A percentile compares a stretch with the other conserved stretches of the same genome.
phyloP scores from a whole-genome alignment of 1,284 basidiomycete species.

The Trichosporon sp. region DNA sequence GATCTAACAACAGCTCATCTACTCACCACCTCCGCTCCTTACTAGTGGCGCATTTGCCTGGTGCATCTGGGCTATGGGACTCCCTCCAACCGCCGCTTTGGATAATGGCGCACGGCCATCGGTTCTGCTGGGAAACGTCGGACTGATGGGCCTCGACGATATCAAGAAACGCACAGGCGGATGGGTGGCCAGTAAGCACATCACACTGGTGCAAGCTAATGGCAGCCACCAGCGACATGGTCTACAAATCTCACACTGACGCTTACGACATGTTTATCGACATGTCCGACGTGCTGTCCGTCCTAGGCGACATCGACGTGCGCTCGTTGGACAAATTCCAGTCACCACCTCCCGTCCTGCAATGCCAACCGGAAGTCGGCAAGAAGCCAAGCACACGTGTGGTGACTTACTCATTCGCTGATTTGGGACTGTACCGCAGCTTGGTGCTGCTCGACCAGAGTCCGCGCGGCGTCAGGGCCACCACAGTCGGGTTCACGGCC shows the following conservation, averaged over 20 bases:
- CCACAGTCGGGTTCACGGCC: slow-evolving; percentile 29
- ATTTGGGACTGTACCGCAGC: slow-evolving; percentile 49
- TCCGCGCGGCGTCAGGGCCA: slow-evolving; percentile 38
- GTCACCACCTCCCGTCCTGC: slow-evolving; percentile 21
- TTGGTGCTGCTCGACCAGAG: slow-evolving; percentile 43
- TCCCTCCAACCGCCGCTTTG: slow-evolving; percentile 37
- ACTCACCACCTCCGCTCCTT: slow-evolving; percentile 47
- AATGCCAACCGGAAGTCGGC: slow-evolving; percentile 11
- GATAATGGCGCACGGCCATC: slow-evolving; percentile 29
- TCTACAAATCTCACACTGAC: slow-evolving; percentile 45
- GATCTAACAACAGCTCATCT: slow-evolving; percentile 42
- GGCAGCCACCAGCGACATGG: slow-evolving; percentile 50
- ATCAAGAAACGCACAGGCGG: slow-evolving; percentile 42
- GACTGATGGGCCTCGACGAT: slow-evolving; percentile 47
- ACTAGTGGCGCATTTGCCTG: slow-evolving; percentile 49
- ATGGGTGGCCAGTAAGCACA: slow-evolving; percentile 51
- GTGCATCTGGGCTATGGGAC: slow-evolving; percentile 48
- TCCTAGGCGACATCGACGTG: slow-evolving; percentile 25
- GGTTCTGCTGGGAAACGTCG: slow-evolving; percentile 48
- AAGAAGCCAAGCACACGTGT: slow-evolving; percentile 21
- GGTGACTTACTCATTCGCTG: slow-evolving; percentile 45
- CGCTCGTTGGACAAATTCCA: slow-evolving; percentile 21
- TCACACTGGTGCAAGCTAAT: not conserved
- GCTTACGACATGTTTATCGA: slow-evolving; percentile 52
- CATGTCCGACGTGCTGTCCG: slow-evolving; percentile 38